phyloP scores from a whole-genome alignment of 768 basidiomycete genomes.

The Rhodotorula babjevae region DNA sequence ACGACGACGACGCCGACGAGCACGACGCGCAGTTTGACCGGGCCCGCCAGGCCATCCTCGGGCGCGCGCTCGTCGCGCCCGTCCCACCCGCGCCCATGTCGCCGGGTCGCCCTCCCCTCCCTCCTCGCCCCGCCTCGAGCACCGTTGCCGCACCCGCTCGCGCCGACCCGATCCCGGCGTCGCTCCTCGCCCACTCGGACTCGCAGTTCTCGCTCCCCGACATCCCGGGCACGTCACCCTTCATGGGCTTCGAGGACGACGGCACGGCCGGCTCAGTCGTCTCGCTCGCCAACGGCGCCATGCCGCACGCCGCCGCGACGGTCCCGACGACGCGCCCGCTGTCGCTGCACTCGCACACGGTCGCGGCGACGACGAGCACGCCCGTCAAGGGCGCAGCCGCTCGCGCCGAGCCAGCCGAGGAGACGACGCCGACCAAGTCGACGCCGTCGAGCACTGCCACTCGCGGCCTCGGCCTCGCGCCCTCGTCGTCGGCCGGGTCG shows the following conservation, averaged over 20 bases:
- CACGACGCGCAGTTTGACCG: slow-evolving; percentile 6
- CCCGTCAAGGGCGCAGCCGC: slow-evolving; percentile 1
- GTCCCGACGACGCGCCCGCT: neutral
- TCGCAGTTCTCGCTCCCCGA: slow-evolving; percentile 36
- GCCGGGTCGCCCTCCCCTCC: neutral
- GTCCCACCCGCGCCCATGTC: neutral
- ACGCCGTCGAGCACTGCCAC: neutral
- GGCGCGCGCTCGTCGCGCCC: neutral
- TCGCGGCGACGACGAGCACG: neutral
- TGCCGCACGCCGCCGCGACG: neutral
- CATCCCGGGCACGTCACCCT: slow-evolving; percentile 31
- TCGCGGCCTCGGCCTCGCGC: neutral
- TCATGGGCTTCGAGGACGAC: slow-evolving; percentile 37
- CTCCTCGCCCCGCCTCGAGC: too few relatives aligned
- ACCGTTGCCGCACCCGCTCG: neutral
- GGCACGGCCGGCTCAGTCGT: slow-evolving; percentile 20
- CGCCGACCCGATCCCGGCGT: neutral
- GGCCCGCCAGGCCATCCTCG: slow-evolving; percentile 10
- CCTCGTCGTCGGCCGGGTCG: slow-evolving; percentile 4
- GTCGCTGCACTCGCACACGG: neutral
- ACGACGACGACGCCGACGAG: slow-evolving; percentile 33
- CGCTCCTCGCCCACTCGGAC: slow-evolving; percentile 12
- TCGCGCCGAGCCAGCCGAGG: neutral
- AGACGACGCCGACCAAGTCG: slow-evolving; percentile 16
- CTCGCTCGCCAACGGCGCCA: neutral